These are phyloP conservation scores for Aspergillus bertholletiae DNA, from an alignment of 495 filamentous ascomycete genomes.

Conservation along the genomic window DNA sequence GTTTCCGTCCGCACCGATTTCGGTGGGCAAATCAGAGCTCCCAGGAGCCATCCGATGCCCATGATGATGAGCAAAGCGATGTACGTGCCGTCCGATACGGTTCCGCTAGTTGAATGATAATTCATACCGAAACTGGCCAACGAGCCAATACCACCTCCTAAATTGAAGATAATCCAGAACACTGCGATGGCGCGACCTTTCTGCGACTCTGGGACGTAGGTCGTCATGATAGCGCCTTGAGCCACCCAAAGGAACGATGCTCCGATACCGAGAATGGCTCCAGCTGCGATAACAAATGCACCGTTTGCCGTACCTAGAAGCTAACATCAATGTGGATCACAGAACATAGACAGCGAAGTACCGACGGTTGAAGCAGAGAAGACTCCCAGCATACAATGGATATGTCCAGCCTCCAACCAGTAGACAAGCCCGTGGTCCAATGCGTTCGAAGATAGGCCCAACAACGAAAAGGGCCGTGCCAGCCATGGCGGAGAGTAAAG, in stretches of 20 bases:
- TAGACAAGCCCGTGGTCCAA: constrained; percentile 38
- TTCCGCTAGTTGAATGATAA: constrained; percentile 40
- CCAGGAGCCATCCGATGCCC: constrained; percentile 41
- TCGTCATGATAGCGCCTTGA: constrained; percentile 56
- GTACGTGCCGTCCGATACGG: constrained; percentile 45
- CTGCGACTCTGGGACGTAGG: constrained; percentile 45
- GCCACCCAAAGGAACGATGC: constrained; percentile 51
- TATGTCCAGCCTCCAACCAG: constrained; percentile 44
- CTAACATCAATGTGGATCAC: too few species aligned
- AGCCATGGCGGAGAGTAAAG: constrained; percentile 35
- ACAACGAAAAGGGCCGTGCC: constrained; percentile 41
- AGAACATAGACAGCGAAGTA: too few species aligned
- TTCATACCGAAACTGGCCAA: constrained; percentile 48
- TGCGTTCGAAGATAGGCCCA: constrained; percentile 38
- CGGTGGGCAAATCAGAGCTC: constrained; percentile 50
- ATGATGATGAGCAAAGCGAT: constrained; percentile 48
- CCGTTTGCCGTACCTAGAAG: constrained; percentile 60
- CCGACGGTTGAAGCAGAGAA: constrained; percentile 41
- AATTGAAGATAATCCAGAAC: constrained; percentile 56
- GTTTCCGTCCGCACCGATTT: constrained; percentile 46
- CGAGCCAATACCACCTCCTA: constrained; percentile 48
- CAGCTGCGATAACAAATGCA: constrained; percentile 71
- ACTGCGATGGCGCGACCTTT: constrained; percentile 49
- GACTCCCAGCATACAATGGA: constrained; percentile 37
- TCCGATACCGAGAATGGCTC: constrained; percentile 47